Conservation (phyloP, 495 filamentous ascomycete genomes). For the Neurospora sp. region DNA sequence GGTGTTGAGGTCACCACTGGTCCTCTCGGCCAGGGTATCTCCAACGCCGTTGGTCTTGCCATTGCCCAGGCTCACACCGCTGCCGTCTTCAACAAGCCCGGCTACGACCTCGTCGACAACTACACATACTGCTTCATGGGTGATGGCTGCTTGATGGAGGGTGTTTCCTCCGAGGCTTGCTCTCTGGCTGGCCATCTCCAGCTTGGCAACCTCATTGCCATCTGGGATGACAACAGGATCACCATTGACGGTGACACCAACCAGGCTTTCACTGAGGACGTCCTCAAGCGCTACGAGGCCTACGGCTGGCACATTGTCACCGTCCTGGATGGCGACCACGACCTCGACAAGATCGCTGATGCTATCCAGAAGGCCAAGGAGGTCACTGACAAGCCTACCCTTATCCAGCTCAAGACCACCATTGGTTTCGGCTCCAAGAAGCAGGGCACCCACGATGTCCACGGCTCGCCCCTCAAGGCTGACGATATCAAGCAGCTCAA, state of each 20-base stretch:
- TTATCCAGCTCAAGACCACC: conserved; percentile 96
- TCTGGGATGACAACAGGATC: conserved; percentile 99
- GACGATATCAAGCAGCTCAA: conserved; percentile 91
- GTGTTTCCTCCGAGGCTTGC: conserved; percentile 86
- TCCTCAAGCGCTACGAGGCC: conserved; percentile 86
- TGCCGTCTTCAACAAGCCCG: conserved; percentile 93
- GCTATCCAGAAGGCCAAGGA: conserved; percentile 77
- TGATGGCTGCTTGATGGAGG: conserved; percentile 98
- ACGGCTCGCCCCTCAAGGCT: conserved; percentile 88
- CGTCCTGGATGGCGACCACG: conserved; percentile 84
- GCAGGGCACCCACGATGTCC: conserved; percentile 87
- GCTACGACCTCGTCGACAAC: conserved; percentile 85
- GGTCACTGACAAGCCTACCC: conserved; percentile 89
- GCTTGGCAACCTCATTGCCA: conserved; percentile 89
- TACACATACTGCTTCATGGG: conserved; percentile 95
- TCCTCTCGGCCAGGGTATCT: conserved; percentile 90
- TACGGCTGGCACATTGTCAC: conserved; percentile 93
- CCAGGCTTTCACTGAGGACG: conserved; percentile 94
- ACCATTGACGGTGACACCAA: conserved; percentile 87
- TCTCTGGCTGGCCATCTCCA: conserved; percentile 92
- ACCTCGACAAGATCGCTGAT: conserved; percentile 78
- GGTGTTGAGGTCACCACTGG: conserved; percentile 97
- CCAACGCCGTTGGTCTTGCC: conserved; percentile 92
- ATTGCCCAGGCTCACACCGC: conserved; percentile 87
- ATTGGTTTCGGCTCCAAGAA: conserved; percentile 95